Evolutionary conservation across 345 rosid genomes (phyloP).

Genomic region (Corchorus capsularis): DNA sequence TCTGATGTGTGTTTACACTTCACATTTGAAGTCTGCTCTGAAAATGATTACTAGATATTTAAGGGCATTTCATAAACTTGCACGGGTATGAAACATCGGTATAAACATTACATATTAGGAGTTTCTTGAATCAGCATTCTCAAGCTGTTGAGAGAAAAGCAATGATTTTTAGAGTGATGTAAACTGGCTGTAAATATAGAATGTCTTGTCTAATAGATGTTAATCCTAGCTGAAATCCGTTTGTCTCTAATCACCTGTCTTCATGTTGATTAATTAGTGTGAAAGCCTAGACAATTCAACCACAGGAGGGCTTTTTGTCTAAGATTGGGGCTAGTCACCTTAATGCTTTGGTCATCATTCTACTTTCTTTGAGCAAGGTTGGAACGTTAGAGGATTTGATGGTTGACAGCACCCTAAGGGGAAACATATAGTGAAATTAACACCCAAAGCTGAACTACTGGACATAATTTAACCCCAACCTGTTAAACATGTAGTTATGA

Average conservation of each 20-base stretch:
- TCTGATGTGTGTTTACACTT: background rate
- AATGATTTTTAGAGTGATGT: background rate
- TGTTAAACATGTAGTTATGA: background rate
- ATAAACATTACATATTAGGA: background rate
- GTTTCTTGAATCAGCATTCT: background rate
- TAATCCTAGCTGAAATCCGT: background rate
- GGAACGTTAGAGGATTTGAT: background rate
- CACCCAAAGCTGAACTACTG: background rate
- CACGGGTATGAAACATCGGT: background rate
- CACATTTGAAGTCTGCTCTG: background rate
- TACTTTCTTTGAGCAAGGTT: background rate
- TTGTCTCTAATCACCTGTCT: background rate
- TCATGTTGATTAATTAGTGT: background rate
- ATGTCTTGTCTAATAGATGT: background rate
- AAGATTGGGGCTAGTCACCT: background rate
- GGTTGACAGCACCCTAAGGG: background rate
- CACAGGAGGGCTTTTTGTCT: background rate
- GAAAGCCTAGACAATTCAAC: background rate
- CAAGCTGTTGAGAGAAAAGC: background rate
- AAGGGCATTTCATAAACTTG: background rate
- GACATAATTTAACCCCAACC: background rate
- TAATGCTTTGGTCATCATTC: background rate
- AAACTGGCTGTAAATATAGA: background rate
- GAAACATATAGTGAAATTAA: background rate
- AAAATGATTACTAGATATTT: background rate